Evolutionary conservation across 2,329 filamentous ascomycete genomes (phyloP), one percentile per base, ranked within the genome.

Genomic region (Botrytis galanthina): DNA sequence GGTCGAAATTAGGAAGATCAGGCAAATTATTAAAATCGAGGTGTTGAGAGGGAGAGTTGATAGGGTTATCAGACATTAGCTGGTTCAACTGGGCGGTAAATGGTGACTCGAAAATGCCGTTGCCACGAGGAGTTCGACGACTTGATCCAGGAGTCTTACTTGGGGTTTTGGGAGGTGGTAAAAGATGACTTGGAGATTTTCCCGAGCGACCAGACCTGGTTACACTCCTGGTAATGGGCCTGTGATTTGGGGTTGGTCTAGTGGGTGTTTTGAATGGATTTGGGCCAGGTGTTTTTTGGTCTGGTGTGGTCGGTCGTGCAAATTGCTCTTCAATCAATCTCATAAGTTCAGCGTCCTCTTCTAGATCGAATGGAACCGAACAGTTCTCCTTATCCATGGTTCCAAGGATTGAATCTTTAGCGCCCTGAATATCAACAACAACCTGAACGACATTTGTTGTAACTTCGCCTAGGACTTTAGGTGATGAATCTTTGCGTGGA

Each of bases 401-500:
- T 35, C 79, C 77, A n/a, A 75, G 39, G 18, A 74, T 70, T 48
- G 57, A 59, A 57, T 77, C 75, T 64, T 81, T 80, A 32, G 76
- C 67, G 12, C 75, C 76, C 48, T 82, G 80, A 48, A 80, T 80
- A 37, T 84, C 83, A 4, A 83, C 79, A 26, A 82, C 78, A 6
- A 84, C 83, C 74, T 86, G 84, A 60, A 87, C 83, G 70, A 86
- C 80, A 76, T 90, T 91, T 26, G 86, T 83, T 22, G 85, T 82
- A 59, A 89, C 81, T 77, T 91, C 88, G 67, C 87, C 86, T 3
- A 93, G 84, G 35, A 88, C 86, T 79, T 90, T 93, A 1, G 86
- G 83, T 63, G 88, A 85, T 51, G 87, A 88, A 44, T 89, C 87
- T 76, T 91, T 92, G 61, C 90, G 87, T 3, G 93, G 93, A 0